Evolutionary conservation across 441 rosid genomes (phyloP), one percentile per base, ranked within the genome.

Genomic region (Croton setiger): DNA sequence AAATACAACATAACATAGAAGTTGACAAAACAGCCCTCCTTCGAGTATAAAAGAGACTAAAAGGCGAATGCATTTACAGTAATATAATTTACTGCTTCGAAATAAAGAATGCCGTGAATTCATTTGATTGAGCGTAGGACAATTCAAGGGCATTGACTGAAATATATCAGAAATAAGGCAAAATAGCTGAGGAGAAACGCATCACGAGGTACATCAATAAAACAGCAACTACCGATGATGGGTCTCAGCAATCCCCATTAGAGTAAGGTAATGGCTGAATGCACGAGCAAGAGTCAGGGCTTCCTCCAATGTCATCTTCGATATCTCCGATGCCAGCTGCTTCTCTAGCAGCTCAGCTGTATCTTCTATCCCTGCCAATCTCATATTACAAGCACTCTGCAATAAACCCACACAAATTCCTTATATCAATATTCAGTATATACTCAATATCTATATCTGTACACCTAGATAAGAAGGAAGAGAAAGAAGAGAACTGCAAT

Each of bases 201-300:
- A 69, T 59, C 15, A 27, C n/a, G 59, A 55, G n/a, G 15, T 33
- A 72, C 21, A 23, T 7, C 5, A 21, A 47, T 63, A 45, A n/a
- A 17, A 58, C 44, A 45, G 21, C 18, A 67, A 33, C 51, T 63
- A 90, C 98, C 98, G 82, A 78, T 89, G 98, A 79, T 93, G 96
- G 9, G 98, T 93, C 80, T 93, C 98, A 5, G 98, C 95, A 68
- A 91, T 89, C 39, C 97, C 93, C 96, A 88, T 89, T 82, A 93
- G 74, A 78, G 86, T 91, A 55, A 93, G 98, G 76, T 86, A 88
- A 79, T 93, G 98, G 75, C 93, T 89, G 74, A 83, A 91, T 4
- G 96, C 90, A 61, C 98, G 97, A 73, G 97, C 97, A 33, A 88
- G 79, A n/a, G 87, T 88, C 71, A 91, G 72, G 59, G 98, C 96